Evolutionary conservation across 495 filamentous ascomycete genomes (phyloP), one percentile per base, ranked within the genome.

Genomic region (Aspergillus coremiiformis): DNA sequence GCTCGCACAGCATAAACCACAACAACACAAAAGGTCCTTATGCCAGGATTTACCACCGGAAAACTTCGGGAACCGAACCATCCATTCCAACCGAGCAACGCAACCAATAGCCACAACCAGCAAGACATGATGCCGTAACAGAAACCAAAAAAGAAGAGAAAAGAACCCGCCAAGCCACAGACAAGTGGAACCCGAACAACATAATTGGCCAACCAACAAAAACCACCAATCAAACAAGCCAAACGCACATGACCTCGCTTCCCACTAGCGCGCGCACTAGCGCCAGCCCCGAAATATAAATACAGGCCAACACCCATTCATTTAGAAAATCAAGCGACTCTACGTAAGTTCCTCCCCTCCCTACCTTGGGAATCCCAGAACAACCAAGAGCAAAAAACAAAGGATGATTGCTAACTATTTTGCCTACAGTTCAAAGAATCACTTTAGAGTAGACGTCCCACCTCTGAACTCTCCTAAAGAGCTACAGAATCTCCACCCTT

Each of bases 371-470:
- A 44, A 49, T 24, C 49, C n/a, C 47, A 30, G 23, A 53, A 37
- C 24, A 41, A 20, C 5, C 24, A 45, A 17, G 37, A 27, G 24
- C 23, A 52, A 30, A 30, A 44, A 59, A n/a, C n/a, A 5, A 50
- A 19, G 14, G 26, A 50, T 50, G 22, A n/a, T 44, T 61, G 39
- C 68, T 68, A 63, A 74, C 61, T 61, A 61, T 35, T 49, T 53
- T 37, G n/a, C 24, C 64, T 44, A 66, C 75, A 80, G 77, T 80
- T 83, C 80, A 83, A 83, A 87, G 84, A 86, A 89, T 89, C 85
- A 87, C 85, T 88, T 89, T 88, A 87, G 84, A 89, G 85, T 87
- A 83, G 74, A 86, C 78, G 83, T 86, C 81, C 78, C 70, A 62
- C 76, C 78, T 81, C 81, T 87, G 80, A 82, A 78, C 83, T 85